Evolutionary conservation across 768 basidiomycete genomes (phyloP).

Genomic region (Cystobasidium tubakii): DNA sequence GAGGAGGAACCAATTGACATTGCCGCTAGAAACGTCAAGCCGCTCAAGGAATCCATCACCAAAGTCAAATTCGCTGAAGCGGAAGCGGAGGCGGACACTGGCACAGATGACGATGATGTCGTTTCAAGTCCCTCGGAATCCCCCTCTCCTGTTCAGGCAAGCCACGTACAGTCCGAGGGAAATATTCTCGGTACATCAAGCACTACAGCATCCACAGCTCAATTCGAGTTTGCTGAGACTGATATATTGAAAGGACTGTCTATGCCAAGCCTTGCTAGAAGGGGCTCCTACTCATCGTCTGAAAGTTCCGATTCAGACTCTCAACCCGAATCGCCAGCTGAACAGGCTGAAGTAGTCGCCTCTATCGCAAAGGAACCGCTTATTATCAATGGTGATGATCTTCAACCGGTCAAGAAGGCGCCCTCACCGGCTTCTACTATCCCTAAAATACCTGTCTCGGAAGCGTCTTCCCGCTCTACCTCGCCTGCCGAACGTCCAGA

Average conservation of each 20-base stretch:
- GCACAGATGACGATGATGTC: background rate
- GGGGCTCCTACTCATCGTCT: background rate
- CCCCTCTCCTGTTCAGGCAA: background rate
- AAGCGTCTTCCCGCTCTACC: background rate
- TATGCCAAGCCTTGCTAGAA: background rate
- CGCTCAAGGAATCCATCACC: background rate
- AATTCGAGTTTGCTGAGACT: background rate
- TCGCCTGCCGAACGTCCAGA: background rate
- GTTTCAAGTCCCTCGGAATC: background rate
- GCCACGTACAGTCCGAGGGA: no score
- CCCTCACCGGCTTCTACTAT: background rate
- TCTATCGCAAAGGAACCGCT: background rate
- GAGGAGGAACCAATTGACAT: background rate
- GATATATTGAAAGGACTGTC: background rate
- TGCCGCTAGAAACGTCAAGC: slow-evolving; percentile 3
- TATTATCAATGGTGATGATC: background rate
- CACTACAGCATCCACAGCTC: background rate
- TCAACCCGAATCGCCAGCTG: background rate
- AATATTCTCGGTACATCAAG: background rate
- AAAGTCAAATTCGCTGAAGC: slow-evolving; percentile 11
- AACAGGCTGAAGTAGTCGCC: background rate
- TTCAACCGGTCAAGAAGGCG: background rate
- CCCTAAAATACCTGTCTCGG: background rate
- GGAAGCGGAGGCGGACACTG: background rate
- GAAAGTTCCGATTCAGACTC: background rate